phyloP scores from a whole-genome alignment of 768 basidiomycete species.

The Chalciporus chontae region DNA sequence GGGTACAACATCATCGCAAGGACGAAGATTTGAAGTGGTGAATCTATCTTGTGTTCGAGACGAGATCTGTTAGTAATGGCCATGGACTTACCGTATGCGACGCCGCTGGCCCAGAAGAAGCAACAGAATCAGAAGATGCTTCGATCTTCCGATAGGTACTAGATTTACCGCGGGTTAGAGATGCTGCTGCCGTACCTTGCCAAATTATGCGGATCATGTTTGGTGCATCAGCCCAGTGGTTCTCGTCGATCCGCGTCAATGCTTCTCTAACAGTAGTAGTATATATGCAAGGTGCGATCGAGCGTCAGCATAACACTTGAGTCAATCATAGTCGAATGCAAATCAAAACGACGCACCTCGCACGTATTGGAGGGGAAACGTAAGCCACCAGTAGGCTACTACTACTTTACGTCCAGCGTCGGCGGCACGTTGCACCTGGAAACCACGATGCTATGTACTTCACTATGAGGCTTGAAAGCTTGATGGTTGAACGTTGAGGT shows the following conservation, averaged over 20 bases:
- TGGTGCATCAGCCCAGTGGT: background rate
- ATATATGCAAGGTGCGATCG: conserved; percentile 1
- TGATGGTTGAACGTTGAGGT: background rate
- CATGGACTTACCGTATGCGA: conserved; percentile 6
- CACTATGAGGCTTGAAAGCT: background rate
- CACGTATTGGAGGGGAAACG: background rate
- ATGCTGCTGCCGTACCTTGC: conserved; percentile 2
- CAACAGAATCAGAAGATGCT: no score
- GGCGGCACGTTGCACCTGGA: conserved; percentile 1
- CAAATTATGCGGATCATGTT: background rate
- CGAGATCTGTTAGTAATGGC: no score
- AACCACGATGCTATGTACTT: conserved; percentile 5
- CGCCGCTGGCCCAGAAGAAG: background rate
- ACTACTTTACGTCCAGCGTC: background rate
- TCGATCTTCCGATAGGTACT: no score
- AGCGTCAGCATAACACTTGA: background rate
- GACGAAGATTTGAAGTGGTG: conserved; percentile 2
- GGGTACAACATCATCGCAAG: conserved; percentile 7
- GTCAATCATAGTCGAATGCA: no score
- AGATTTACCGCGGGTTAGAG: conserved; percentile 1
- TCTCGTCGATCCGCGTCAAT: background rate
- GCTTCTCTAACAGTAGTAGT: conserved; percentile 10
- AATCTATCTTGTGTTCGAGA: background rate
- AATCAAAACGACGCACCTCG: background rate
- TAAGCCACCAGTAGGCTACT: background rate